phyloP scores from a whole-genome alignment of 371 early-diverging fungal genomes.

The Conidiobolus coronatus region DNA sequence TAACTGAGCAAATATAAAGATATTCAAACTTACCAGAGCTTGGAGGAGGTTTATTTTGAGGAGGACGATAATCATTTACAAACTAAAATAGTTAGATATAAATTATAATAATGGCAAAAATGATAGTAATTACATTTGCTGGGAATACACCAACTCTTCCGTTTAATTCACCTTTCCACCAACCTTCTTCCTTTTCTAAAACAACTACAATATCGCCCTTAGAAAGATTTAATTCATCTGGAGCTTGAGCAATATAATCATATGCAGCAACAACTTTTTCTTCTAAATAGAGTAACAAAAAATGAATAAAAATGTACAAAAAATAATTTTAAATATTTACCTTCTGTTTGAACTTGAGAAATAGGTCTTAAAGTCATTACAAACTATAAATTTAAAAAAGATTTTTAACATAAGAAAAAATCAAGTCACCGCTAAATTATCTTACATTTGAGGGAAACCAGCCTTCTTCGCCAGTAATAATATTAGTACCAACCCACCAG shows the following conservation, averaged over 20 bases:
- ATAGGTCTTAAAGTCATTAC: constrained; percentile 5
- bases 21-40: too few relatives aligned
- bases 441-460: constrained; percentile 53
- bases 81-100: too few relatives aligned
- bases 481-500: constrained; percentile 42
- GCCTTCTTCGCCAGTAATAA: constrained; percentile 23
- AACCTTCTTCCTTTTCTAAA: constrained; percentile 36
- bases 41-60: too few relatives aligned
- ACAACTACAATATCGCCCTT: constrained; percentile 39
- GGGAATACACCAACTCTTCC: constrained; percentile 45
- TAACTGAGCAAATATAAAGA: too few relatives aligned
- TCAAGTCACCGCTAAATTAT: not conserved
- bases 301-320: constrained; percentile 22
- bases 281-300: too few relatives aligned
- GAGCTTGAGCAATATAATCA: constrained; percentile 38
- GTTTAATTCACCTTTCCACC: constrained; percentile 41
- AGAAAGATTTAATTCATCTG: constrained; percentile 36
- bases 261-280: constrained; percentile 21
- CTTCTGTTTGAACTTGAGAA: constrained; percentile 1
- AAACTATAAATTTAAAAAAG: constrained; percentile 8
- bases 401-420: too few relatives aligned
- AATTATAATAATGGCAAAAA: not conserved
- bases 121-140: constrained; percentile 15
- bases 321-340: not conserved
- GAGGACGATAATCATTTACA: too few relatives aligned